Base-by-base conservation (phyloP, 768 basidiomycete species). In the Suillus weaverae region DNA sequence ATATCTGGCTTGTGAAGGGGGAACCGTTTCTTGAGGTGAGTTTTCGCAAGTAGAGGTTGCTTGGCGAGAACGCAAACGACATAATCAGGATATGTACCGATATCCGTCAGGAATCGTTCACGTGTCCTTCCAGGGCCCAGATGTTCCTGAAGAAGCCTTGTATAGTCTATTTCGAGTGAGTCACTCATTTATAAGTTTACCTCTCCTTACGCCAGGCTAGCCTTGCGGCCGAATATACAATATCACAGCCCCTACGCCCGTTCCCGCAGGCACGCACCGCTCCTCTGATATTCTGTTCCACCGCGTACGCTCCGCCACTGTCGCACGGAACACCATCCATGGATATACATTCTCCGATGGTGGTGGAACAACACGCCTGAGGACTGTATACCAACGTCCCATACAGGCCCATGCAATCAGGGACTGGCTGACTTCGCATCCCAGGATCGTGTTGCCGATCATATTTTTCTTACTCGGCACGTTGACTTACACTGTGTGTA, bases 81-180 rank as follows among this genome's bases (percentile, higher is more conserved):
- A 20, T 20, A 38, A 66, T 20, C 67, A 96, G 92, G 97, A 99
- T 68, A 87, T 98, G 86, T 82, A 88, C 64, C 83, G 92, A 61
- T 97, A 87, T 73, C 89, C 94, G 0, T 90, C 91, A 22, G 79
- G 82, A 3, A 81, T 90, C 10, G 71, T 98, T 60, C 85, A 86
- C 64, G 85, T 97, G n/a, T 78, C 85, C 7, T 98, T 97, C 69
- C 92, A 97, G 38, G 97, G 97, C 0, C 90, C 94, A 1, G 95
- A 97, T 71, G 78, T 95, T 2, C 83, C 85, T 35, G 93, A 96
- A 70, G 92, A 96, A 75, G 73, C 81, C 0, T 78, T 97, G 0
- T 98, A 94, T 72, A 80, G 88, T 33, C 76, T 94, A 30, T 86
- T 95, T 64, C 83, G 95, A 57, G 94, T 92, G 76, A 68, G 87